Evolutionary conservation across 192 early-diverging fungal genomes (phyloP), one percentile per base, ranked within the genome.

Genomic region (Rhizophagus sp.): DNA sequence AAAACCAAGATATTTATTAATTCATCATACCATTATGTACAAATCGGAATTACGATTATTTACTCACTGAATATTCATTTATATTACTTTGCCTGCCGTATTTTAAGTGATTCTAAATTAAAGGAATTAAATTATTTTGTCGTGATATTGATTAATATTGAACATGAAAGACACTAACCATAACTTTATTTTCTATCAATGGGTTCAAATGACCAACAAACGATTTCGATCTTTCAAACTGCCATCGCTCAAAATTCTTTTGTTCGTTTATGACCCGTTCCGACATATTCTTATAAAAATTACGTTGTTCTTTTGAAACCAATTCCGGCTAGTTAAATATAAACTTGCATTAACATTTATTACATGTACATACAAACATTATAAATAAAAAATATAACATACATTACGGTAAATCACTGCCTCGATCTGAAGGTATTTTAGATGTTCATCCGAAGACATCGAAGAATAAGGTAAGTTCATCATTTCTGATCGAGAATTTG

Each of bases 61-160:
- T 68, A 61, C 78, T 22, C 62, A 79, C 78, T 8, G 78, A 65
- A 70, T 79, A 79, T 30, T 62, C 63, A n/a, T 68, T 71, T 15
- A 57, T 50, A 57, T 61, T 30, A 11, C 49, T 30, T 33, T 49
- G 11, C 52, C 78, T 52, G 6, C 63, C 27, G 17, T 52, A 24
- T 19, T 19, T 49, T 30, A 68, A 39, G n/a, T 70, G 68, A 4
- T 41, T 19, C 78, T 79, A 33, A 50, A 63, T 25, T 10, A 64
- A 13, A 78, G 0, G 12, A 30, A 15, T 63, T 39, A 44, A 66
- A 22, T 44, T 64, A 22, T 30, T 70, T 66, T 19, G 4, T 13
- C 27, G 63, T 24, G 44, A 36, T 50, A 17, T 8, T 11, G 6
- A 76, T 17, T 24, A 64, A 44, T 27, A 1, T n/a, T 39, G 25